Evolutionary conservation across 2,329 filamentous ascomycete genomes (phyloP), one percentile per base, ranked within the genome.

Genomic region (Clarireedia sp.): DNA sequence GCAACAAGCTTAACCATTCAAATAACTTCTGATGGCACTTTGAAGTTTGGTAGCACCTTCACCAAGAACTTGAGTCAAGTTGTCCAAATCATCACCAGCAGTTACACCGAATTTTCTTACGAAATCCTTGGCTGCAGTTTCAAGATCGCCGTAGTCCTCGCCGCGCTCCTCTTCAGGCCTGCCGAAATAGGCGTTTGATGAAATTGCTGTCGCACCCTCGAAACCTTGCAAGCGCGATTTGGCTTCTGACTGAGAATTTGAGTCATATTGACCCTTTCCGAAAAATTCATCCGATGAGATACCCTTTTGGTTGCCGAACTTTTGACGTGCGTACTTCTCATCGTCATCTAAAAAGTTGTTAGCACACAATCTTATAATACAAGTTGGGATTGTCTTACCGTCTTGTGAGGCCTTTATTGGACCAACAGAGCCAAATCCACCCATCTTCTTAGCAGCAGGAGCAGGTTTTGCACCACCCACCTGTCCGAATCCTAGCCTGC

Each of bases 231-330:
- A 80, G 41, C 94, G 83, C 23, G 79, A 78, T 76, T 95, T 95
- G 64, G 94, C 92, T 74, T 96, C 92, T 51, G 83, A 78, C 68
- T 94, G 87, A 8, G 86, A 82, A 54, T 78, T 78, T 38, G 91
- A 84, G 69, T 99, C 91, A 72, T 85, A 97, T 54, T 81, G 75
- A 52, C 90, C 89, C 70, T 94, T 92, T 66, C 92, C 90, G 69
- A 99, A 99, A 78, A 95, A 99, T 70, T 99, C 94, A 70, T 99
- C 94, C 0, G 91, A 96, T 0, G 90, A 96, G 63, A 99, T 99
- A 64, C 89, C 89, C 77, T 97, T 97, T 71, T 99, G 94, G 44
- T 73, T 74, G 58, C 91, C 92, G 67, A 99, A 99, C 72, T 96
- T 96, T 67, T 81, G 76, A 66, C 89, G 87, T 5, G 91, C 90